Base-by-base conservation (phyloP, 768 basidiomycete genomes). In the Lanmaoa pseudosensibilis region DNA sequence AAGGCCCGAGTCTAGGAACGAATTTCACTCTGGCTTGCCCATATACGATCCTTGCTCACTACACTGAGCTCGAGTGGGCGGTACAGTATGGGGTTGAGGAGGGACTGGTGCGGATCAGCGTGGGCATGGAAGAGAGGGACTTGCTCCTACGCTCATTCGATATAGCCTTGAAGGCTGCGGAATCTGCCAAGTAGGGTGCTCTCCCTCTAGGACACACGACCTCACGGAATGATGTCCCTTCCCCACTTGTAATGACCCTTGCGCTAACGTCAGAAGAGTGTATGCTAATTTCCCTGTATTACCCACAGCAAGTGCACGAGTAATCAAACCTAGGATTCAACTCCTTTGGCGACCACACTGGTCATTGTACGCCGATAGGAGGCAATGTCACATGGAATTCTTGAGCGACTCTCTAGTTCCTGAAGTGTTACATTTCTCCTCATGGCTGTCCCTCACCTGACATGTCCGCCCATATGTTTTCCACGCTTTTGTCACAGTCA, bases 21-120 rank as follows among this genome's bases (percentile, higher is more conserved):
- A 97, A 93, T 78, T 98, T 98, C 71, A 98, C 96, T 2, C 80
- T 98, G 32, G 93, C 94, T 33, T 94, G 87, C 62, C 96, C 95
- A 25, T 98, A 92, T 69, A 91, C 92, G 11, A 85, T 98, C 55
- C 78, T 99, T 25, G 96, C 92, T 37, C 96, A 98, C 71, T 98
- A 85, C 62, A 68, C 74, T 1, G 96, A 99, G 73, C 75, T 96
- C 59, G 91, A 89, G 37, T 99, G 96, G 96, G 96, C 95, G 16
- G 86, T 83, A 48, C 75, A 79, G 58, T 96, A 83, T 73, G 94
- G 92, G 19, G 92, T 99, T 13, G 92, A 96, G 65, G 76, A 76
- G 51, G 86, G 85, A 5, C 73, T 99, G 43, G 91, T 99, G 11
- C 79, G 96, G 56, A 82, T 98, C 33, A 94, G 89, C 60, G 85